Base-by-base conservation (phyloP, 2,329 filamentous ascomycete genomes). In the Pyricularia sp. region DNA sequence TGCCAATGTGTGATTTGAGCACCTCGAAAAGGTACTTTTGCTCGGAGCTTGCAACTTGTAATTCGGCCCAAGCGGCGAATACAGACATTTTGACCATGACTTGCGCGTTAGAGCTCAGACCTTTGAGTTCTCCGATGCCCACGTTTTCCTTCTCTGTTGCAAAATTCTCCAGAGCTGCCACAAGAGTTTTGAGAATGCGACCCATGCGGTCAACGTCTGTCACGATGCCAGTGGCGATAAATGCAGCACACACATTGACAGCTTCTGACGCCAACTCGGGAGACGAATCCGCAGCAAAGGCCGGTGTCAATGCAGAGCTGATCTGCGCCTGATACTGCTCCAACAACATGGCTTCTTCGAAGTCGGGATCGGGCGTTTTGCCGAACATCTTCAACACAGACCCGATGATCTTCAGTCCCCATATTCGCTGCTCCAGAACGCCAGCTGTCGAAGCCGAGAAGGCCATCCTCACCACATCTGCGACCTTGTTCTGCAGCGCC, bases 301-400 rank as follows among this genome's bases (percentile, higher is more conserved):
- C 96, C 3, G 95, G 95, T 0, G 96, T 99, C 71, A 99, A 84
- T 0, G 95, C 95, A 23, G 95, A 98, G 74, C 94, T 94, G 76
- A 99, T 99, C 77, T 99, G 95, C 5, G 95, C 95, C 79, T 99
- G 96, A 75, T 99, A 99, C 78, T 99, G 95, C 78, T 99, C 96
- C 4, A 99, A 85, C 20, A 99, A 84, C 80, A 97, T 97, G 0
- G 92, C 95, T 79, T 99, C 95, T n/a, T 94, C 88, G 76, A 99
- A 99, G 77, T 99, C 95, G 0, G 95, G 96, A 79, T 99, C 95
- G 1, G 94, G 92, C 1, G 92, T 93, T 76, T 93, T 94, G 68
- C 95, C 95, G 80, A 99, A 99, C 84, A 97, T 93, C 82, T 94
- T 97, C 67, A 99, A 83, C 11, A 98, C 88, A 69, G 94, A 92